These are phyloP conservation scores for Millerozyma miso DNA, from an alignment of 805 yeast species.

Conservation along the genomic window DNA sequence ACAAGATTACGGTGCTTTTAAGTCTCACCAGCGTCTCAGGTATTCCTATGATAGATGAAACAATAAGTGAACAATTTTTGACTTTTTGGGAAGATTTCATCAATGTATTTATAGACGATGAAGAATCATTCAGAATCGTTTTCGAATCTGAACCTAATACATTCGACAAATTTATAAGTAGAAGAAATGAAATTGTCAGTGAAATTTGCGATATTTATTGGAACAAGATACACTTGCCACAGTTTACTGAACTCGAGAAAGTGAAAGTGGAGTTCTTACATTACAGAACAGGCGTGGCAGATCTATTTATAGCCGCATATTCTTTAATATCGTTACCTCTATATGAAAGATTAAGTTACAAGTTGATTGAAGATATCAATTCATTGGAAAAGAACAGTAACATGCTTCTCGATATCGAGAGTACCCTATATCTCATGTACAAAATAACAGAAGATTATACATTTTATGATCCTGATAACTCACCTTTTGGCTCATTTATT, in stretches of 20 bases:
- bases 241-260: slow-evolving; percentile 24
- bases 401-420: slow-evolving; percentile 48
- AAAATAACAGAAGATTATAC: slow-evolving; percentile 53
- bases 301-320: slow-evolving; percentile 68
- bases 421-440: slow-evolving; percentile 55
- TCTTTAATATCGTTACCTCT: slow-evolving; percentile 56
- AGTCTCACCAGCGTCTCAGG: slow-evolving; percentile 55
- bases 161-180: slow-evolving; percentile 10
- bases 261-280: slow-evolving; percentile 54
- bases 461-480: slow-evolving; percentile 32
- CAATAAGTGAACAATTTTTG: slow-evolving; percentile 45
- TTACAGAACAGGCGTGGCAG: slow-evolving; percentile 72
- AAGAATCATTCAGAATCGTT: slow-evolving; percentile 23
- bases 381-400: slow-evolving; percentile 2
- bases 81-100: slow-evolving; percentile 69
- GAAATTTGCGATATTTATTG: slow-evolving; percentile 62
- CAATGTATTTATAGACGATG: slow-evolving; percentile 51
- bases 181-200: slow-evolving; percentile 36
- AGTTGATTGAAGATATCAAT: slow-evolving; percentile 23
- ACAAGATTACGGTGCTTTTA: slow-evolving; percentile 46
- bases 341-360: slow-evolving; percentile 39
- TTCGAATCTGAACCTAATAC: slow-evolving; percentile 13
- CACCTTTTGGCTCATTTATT: slow-evolving; percentile 22
- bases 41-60: slow-evolving; percentile 56
- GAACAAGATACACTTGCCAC: slow-evolving; percentile 54